A percentile compares a stretch with the other conserved stretches of the same genome.
These are phyloP conservation scores for Starmerella etchellsii DNA, from an alignment of 805 yeast genomes.

Conservation along the genomic window DNA sequence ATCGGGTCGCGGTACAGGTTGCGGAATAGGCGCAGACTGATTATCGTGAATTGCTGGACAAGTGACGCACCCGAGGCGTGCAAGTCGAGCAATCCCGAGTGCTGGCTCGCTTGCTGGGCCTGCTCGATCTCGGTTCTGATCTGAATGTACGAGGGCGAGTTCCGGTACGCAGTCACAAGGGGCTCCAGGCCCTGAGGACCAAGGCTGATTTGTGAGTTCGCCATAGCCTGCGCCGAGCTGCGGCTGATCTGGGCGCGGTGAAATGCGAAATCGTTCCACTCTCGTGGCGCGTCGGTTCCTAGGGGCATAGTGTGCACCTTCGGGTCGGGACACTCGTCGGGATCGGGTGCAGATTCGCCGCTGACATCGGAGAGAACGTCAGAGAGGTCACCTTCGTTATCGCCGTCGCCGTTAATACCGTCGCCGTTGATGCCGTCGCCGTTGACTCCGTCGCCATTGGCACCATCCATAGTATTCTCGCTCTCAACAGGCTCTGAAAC, in stretches of 20 bases:
- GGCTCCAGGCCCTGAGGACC: slow-evolving; percentile 22
- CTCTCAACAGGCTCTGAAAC: background rate
- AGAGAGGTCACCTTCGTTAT: background rate
- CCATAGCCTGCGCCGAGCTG: slow-evolving; percentile 18
- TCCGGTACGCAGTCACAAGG: slow-evolving; percentile 24
- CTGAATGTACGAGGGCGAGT: background rate
- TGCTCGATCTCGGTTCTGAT: background rate
- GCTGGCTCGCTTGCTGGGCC: background rate
- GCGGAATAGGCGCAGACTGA: slow-evolving; percentile 79
- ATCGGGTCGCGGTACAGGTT: slow-evolving; percentile 87
- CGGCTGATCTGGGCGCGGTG: slow-evolving; percentile 18
- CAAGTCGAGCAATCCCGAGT: slow-evolving; percentile 10
- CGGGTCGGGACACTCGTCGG: slow-evolving; percentile 17
- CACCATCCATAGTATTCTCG: background rate
- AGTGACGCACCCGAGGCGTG: slow-evolving; percentile 52
- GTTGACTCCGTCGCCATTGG: background rate
- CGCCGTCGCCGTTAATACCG: background rate
- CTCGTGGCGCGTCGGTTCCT: slow-evolving; percentile 17
- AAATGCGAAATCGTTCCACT: slow-evolving; percentile 21
- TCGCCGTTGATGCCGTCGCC: background rate
- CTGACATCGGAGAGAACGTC: slow-evolving; percentile 12
- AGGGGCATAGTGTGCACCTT: slow-evolving; percentile 16
- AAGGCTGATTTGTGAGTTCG: slow-evolving; percentile 15
- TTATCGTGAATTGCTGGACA: slow-evolving; percentile 51
- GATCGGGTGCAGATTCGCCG: slow-evolving; percentile 6